Base-by-base conservation (phyloP, 345 rosid genomes). In the Geranium brycei region DNA sequence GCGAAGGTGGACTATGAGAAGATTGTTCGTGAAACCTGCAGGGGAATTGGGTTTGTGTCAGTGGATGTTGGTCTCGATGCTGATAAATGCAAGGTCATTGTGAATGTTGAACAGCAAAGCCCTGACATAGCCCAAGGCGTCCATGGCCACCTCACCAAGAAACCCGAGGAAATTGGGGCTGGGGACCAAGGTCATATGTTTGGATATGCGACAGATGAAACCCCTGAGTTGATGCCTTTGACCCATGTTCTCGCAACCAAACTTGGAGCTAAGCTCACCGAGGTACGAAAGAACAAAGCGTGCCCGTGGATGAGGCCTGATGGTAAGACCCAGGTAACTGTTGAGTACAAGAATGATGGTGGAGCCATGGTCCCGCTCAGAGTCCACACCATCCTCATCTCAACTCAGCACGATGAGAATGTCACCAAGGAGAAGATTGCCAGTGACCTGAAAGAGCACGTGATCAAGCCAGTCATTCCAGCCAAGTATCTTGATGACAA, bases 51-150 rank as follows among this genome's bases (percentile, higher is more conserved):
- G 18, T 68, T 68, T 53, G 62, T 65, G 19, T 68, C 71, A 13
- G 51, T 65, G 2, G 66, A 68, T 31, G 71, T 68, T 13, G 65
- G 71, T 28, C 71, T 68, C 7, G 71, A 68, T 62, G 71, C 70
- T 31, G 67, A 64, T 40, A 40, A 57, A 40, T 63, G 41, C 41
- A 35, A 35, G 41, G 41, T 35, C 41, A 4, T 35, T 35, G 41
- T 35, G 10, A 35, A 35, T 35, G 41, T 35, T 35, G 41, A 35
- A 7, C 41, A 35, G 41, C 41, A 35, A 4, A 35, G 41, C 41
- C 41, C 41, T 35, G 41, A 35, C 41, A 35, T 35, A 35, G 41
- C 41, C 41, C 41, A 35, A 35, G 41, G 41, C 10, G 41, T 35
- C 41, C 41, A 35, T 35, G 41, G 41, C 5, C 41, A 35, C 41